These are phyloP conservation scores for Lactarius psammicola DNA, from an alignment of 768 basidiomycete species.

Conservation along the genomic window DNA sequence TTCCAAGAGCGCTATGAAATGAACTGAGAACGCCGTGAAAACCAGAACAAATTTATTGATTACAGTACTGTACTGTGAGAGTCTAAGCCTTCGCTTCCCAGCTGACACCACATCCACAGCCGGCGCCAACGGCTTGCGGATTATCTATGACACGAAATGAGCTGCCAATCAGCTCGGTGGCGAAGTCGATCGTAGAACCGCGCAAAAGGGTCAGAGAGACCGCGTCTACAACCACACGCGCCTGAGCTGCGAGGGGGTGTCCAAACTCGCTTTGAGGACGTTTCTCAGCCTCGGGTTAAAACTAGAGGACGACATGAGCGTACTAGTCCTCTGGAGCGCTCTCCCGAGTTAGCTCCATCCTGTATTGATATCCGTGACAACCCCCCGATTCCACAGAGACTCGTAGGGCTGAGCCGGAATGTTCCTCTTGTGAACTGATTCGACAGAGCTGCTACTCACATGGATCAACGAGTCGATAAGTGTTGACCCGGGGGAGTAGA, in stretches of 20 bases:
- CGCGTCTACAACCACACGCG: slow-evolving; percentile 81
- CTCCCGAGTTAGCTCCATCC: slow-evolving; percentile 71
- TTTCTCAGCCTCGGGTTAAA: slow-evolving; percentile 3
- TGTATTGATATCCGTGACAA: slow-evolving; percentile 97
- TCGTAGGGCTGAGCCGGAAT: slow-evolving; percentile 66
- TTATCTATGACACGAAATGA: slow-evolving; percentile 82
- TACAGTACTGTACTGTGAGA: too few relatives aligned
- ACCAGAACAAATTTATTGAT: not conserved
- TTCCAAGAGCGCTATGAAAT: not conserved
- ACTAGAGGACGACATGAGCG: slow-evolving; percentile 35
- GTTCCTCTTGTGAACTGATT: slow-evolving; percentile 64
- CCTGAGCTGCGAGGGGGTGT: slow-evolving; percentile 68
- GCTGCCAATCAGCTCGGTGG: slow-evolving; percentile 93
- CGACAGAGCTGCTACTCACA: slow-evolving; percentile 66
- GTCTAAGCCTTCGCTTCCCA: slow-evolving; percentile 76
- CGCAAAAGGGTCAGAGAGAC: slow-evolving; percentile 82
- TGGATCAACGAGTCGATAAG: slow-evolving; percentile 6
- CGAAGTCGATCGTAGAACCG: slow-evolving; percentile 86
- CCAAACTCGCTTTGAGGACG: slow-evolving; percentile 54
- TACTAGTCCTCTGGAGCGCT: slow-evolving; percentile 82
- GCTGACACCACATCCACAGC: slow-evolving; percentile 94
- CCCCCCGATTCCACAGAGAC: slow-evolving; percentile 91
- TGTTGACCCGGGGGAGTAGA: not conserved
- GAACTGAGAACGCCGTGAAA: not conserved
- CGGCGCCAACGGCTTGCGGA: slow-evolving; percentile 85